Evolutionary conservation across 2,329 filamentous ascomycete species (phyloP).

Genomic region (Boeremia lycopersici): DNA sequence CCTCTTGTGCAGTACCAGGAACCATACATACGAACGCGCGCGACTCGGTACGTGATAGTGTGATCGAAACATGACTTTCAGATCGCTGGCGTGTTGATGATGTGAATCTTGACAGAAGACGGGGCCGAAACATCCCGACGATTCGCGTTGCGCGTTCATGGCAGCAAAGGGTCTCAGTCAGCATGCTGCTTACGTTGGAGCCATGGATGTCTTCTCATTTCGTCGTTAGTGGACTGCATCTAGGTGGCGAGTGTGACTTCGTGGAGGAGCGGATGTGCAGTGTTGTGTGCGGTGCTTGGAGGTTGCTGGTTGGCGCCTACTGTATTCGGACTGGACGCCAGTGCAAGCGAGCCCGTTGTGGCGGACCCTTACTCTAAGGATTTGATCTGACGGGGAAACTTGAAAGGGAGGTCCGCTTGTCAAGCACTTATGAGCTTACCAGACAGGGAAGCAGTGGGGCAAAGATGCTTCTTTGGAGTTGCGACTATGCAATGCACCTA

Average conservation of each 20-base stretch:
- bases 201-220: not conserved
- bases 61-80: constrained; percentile 32
- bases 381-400: not conserved
- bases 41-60: constrained; percentile 33
- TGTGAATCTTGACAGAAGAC: not conserved
- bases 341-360: constrained; percentile 13
- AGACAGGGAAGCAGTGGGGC: not conserved
- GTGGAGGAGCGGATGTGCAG: not conserved
- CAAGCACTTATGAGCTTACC: not conserved
- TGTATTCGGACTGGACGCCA: constrained; percentile 5
- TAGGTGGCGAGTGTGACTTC: constrained; percentile 1
- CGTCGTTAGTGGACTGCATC: not conserved
- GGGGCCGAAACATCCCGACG: not conserved
- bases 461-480: not conserved
- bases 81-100: not conserved
- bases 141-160: constrained; percentile 1
- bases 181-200: constrained; percentile 4
- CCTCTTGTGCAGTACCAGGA: constrained; percentile 14
- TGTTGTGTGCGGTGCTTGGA: not conserved
- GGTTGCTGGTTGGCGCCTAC: constrained; percentile 3
- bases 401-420: not conserved
- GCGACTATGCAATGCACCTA: not conserved
- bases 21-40: constrained; percentile 15
- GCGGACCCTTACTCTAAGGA: constrained; percentile 7
- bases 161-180: constrained; percentile 10